A percentile compares a stretch with the other conserved stretches of the same genome.
Evolutionary conservation across 176 grass and related monocot genomes (phyloP).

Genomic region (Dendrocalamus sinicus): DNA sequence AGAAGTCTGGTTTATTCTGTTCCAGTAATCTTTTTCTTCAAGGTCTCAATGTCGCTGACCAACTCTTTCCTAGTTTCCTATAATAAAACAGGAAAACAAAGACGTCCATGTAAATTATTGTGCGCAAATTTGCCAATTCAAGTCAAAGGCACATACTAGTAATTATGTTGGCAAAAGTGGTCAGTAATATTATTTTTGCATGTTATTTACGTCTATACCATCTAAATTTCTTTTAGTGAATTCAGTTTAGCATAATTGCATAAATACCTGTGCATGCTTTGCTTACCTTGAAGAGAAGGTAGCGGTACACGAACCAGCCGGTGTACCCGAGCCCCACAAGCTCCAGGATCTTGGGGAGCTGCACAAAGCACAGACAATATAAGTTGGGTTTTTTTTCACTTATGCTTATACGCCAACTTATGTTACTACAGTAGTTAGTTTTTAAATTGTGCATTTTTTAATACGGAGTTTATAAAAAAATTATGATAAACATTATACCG

Average conservation of each 20-base stretch:
- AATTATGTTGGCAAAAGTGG: not conserved
- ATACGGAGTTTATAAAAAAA: too few relatives aligned
- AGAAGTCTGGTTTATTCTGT: slow-evolving; percentile 58
- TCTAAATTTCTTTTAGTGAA: not conserved
- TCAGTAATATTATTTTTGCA: not conserved
- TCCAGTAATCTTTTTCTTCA: slow-evolving; percentile 93
- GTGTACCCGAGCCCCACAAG: slow-evolving; percentile 96
- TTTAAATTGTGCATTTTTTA: too few relatives aligned
- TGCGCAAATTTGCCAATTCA: not conserved
- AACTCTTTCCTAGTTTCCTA: slow-evolving; percentile 93
- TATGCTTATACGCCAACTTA: too few relatives aligned
- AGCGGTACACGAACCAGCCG: slow-evolving; percentile 97
- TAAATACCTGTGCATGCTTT: not conserved
- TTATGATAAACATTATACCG: too few relatives aligned
- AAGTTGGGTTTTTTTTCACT: too few relatives aligned
- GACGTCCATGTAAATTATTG: not conserved
- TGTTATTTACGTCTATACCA: not conserved
- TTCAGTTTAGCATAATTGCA: not conserved
- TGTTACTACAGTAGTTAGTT: too few relatives aligned
- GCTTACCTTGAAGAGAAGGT: slow-evolving; percentile 98
- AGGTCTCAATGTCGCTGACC: slow-evolving; percentile 67
- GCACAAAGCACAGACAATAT: slow-evolving; percentile 4
- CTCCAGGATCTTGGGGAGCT: slow-evolving; percentile 96
- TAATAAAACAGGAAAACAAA: not conserved
- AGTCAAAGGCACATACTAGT: not conserved